Evolutionary conservation across 2,329 filamentous ascomycete genomes (phyloP), one percentile per base, ranked within the genome.

Genomic region (Curvularia hawaiiensis): DNA sequence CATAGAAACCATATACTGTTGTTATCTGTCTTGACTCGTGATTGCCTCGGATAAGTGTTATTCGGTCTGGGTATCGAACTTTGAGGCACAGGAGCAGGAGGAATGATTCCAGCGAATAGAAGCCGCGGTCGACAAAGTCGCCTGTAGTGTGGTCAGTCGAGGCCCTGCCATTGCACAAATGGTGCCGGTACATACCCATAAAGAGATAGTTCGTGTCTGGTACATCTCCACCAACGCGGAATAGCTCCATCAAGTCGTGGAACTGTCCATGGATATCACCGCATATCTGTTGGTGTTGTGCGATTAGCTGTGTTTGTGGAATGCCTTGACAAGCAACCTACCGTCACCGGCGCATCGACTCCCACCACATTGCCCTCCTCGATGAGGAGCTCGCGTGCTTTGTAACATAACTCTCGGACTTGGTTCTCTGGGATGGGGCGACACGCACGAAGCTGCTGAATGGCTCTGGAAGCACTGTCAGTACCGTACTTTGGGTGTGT

Each of bases 281-380:
- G 73, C 94, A 97, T 65, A 68, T 72, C 68, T 67, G 46, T 12
- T 12, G 12, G 6, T 3, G 5, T 18, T 16, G 18, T 16, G 11
- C 9, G 28, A 53, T 60, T 41, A 67, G 59, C 52, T 24, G 6
- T 51, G 44, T 8, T 41, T 28, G 35, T 14, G 38, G 28, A 22
- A 3, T 14, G 3, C n/a, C 1, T 6, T 2, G 12, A 24, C 10
- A 44, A 9, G 2, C 6, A 14, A 39, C 84, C 54, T 86, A 92
- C 90, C 76, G 94, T 98, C 59, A 98, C 94, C 22, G 94, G 94
- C 60, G 94, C 94, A 74, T 94, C 90, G 61, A 99, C 94, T 18
- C 90, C 92, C 63, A 98, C 94, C 50, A 98, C 94, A 75, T 99
- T 98, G 65, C 92, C 94, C 80, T 99, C 95, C 78, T 98, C 95